Percentiles rank a stretch among this genome's conserved stretches.
phyloP scores from a whole-genome alignment of 345 rosid species.

The Viola odorata region DNA sequence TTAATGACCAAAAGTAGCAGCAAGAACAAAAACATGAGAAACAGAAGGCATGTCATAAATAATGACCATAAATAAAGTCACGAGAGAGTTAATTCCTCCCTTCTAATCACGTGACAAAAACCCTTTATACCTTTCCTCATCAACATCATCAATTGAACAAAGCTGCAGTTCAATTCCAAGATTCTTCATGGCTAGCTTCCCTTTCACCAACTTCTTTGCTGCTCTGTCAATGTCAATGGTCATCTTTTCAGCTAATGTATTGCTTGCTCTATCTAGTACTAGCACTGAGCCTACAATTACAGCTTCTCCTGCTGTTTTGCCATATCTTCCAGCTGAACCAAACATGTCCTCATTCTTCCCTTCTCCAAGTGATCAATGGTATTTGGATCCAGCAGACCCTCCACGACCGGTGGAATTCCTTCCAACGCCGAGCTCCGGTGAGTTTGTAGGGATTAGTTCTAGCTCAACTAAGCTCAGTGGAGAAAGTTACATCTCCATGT shows the following conservation, averaged over 20 bases:
- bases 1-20: too few species aligned
- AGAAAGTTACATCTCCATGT: constrained; percentile 6
- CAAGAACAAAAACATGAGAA: too few species aligned
- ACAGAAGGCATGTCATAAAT: too few species aligned
- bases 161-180: neutral
- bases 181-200: constrained; percentile 38
- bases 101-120: too few species aligned
- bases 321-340: constrained; percentile 38
- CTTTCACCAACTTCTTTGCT: constrained; percentile 18
- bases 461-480: constrained; percentile 19
- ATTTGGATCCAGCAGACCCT: constrained; percentile 26
- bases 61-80: too few species aligned
- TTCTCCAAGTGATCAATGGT: constrained; percentile 26
- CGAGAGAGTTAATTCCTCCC: too few species aligned
- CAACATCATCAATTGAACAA: neutral
- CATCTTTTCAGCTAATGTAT: constrained; percentile 11
- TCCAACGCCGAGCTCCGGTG: constrained; percentile 47
- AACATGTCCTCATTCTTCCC: constrained; percentile 70
- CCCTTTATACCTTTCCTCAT: too few species aligned
- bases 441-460: constrained; percentile 43
- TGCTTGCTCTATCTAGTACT: constrained; percentile 9
- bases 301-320: constrained; percentile 57
- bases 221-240: constrained; percentile 22
- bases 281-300: constrained; percentile 31
- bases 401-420: constrained; percentile 36